Base-by-base conservation (phyloP, 345 rosid species). In the Eutrema heterophyllum region DNA sequence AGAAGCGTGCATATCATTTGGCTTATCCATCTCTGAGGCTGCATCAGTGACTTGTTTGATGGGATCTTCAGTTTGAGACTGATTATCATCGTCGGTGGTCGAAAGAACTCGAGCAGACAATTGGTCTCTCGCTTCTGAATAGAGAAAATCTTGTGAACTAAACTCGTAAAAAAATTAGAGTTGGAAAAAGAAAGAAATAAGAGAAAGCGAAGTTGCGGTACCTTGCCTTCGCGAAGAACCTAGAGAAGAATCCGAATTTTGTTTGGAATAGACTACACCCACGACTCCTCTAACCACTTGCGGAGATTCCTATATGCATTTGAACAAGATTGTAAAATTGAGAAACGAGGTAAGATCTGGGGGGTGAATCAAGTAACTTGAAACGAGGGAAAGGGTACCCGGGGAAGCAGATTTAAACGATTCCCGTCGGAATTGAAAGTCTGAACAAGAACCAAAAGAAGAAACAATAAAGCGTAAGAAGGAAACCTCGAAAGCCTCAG, bases 101-200 rank as follows among this genome's bases (percentile, higher is more conserved):
- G 89, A 90, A 65, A 95, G 85, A 46, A 87, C 91, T 63, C 98
- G 83, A 45, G 96, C 81, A 78, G 88, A 84, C 56, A 82, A 79
- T 71, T 88, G 96, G 78, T 92, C 95, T 72, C 74, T 70, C 2
- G 76, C 33, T 29, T 79, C 93, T 67, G 72, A 15, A n/a, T 70
- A 49, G 56, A 48, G 46, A 44, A 60, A 80, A 83, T 77, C 77
- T 62, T 69, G 67, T 68, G 38, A 73, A 40, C 27, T 30, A 4
- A 78, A 62, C 10, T n/a, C 29, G 45, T 36, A 36, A 36, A 55
- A 18, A 10, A 48, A 18, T 2, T 3, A 30, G 35, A 49, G 15
- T 21, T 6, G 14, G 7, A 29, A 67, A 4, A 11, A 29, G 50
- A 59, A 68, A 10, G 45, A 56, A 74, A n/a, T 30, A 26, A 26